Evolutionary conservation across 768 basidiomycete species (phyloP), one percentile per base, ranked within the genome.

Genomic region (Cystobasidium onofrii): DNA sequence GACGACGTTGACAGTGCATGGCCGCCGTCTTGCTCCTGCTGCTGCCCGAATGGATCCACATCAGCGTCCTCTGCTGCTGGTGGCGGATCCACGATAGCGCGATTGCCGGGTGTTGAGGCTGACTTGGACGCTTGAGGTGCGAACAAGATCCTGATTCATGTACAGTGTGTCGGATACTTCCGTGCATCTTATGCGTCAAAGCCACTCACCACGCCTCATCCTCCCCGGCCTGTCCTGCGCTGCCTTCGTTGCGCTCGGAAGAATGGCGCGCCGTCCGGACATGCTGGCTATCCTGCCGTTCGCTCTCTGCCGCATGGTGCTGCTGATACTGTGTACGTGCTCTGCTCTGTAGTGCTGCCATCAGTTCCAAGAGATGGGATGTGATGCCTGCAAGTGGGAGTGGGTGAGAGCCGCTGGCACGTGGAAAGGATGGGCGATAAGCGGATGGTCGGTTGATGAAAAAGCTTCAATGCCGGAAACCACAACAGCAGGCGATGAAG

Each of bases 341-440:
- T 36, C 69, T 55, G 69, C 69, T 71, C 69, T 71, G 69, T 33
- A 71, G 7, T 71, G 69, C 69, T 1, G 69, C 69, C 69, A 71
- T 71, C 50, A 20, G 31, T 31, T 6, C 61, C 10, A 63, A 3
- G 23, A 7, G 61, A n/a, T 39, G n/a, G 52, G 52, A 63, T 20
- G 4, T 7, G 31, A 33, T 63, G 31, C 27, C 46, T 50, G 25
- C n/a, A 70, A 70, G 43, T 25, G 6, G 29, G 66, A 18, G 33
- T 55, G 44, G 52, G n/a, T 17, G 10, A 46, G 25, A 67, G 44
- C 18, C 27, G 41, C n/a, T n/a, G n/a, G n/a, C 27, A 67, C 10
- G 65, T 31, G 46, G 44, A 29, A 50, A 17, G 43, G 23, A 4
- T 1, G 65, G 29, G 29, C 15, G 43, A 31, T 29, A 31, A 67